These are phyloP conservation scores for Cordyceps pruinosa DNA, from an alignment of 2,329 filamentous ascomycete genomes.

Conservation along the genomic window DNA sequence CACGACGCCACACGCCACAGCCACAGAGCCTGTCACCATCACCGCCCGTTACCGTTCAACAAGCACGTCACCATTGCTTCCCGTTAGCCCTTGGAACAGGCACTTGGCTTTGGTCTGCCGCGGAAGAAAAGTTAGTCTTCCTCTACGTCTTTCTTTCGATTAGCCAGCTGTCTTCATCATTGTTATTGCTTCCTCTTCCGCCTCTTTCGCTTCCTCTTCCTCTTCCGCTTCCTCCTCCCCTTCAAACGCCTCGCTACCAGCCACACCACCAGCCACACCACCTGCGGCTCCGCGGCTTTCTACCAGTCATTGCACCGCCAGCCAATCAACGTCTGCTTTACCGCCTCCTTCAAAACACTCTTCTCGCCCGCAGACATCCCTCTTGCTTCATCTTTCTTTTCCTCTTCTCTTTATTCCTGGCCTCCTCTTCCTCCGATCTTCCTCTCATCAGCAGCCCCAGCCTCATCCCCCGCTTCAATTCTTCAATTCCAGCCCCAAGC, in stretches of 20 bases:
- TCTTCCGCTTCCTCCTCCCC: not conserved
- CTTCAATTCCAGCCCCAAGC: not conserved
- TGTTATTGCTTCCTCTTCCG: not conserved
- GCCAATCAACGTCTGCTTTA: not conserved
- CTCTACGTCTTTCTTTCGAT: not conserved
- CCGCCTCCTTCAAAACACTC: not conserved
- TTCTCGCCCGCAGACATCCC: not conserved
- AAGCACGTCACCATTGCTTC: conserved; percentile 6
- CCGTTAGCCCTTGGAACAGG: no score
- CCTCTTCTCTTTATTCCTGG: not conserved
- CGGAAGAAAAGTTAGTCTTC: not conserved
- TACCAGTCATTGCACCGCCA: not conserved
- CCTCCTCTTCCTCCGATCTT: conserved; percentile 4
- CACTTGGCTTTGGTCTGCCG: no score
- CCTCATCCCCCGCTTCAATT: conserved; percentile 2
- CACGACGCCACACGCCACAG: no score
- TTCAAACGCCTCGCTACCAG: not conserved
- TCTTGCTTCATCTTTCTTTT: not conserved
- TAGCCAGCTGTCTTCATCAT: no score
- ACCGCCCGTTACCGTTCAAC: no score
- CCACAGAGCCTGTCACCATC: no score
- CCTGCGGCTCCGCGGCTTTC: not conserved
- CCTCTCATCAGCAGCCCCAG: conserved; percentile 1
- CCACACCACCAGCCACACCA: not conserved
- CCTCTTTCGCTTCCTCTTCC: not conserved